Conservation (phyloP, 768 basidiomycete species). For the Suillus ampliporus region DNA sequence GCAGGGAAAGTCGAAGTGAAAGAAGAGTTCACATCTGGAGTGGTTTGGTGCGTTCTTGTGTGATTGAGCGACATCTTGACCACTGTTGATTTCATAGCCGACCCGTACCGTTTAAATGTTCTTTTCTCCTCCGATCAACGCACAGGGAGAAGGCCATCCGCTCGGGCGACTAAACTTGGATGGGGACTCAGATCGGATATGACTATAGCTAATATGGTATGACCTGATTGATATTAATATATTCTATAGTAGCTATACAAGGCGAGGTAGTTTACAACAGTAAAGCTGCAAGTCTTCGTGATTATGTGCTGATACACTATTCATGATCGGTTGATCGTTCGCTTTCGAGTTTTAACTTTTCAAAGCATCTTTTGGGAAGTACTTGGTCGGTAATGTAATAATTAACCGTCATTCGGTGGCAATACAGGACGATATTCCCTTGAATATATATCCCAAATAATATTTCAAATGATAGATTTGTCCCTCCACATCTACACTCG, state of each 20-base stretch:
- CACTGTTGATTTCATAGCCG: slow-evolving; percentile 26
- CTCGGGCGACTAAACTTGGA: slow-evolving; percentile 14
- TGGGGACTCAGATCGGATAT: too few relatives aligned
- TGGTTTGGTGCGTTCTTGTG: slow-evolving; percentile 34
- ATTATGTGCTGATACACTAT: background rate
- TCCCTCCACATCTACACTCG: background rate
- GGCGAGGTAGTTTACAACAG: background rate
- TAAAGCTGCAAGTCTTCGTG: background rate
- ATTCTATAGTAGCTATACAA: too few relatives aligned
- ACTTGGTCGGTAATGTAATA: background rate
- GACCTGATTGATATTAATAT: too few relatives aligned
- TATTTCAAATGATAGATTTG: slow-evolving; percentile 4
- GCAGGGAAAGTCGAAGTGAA: slow-evolving; percentile 32
- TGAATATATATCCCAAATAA: background rate
- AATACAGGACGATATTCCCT: background rate
- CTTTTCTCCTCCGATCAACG: slow-evolving; percentile 35
- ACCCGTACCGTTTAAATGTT: slow-evolving; percentile 36
- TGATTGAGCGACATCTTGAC: slow-evolving; percentile 12
- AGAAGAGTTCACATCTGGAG: slow-evolving; percentile 37
- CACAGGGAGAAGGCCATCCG: slow-evolving; percentile 25
- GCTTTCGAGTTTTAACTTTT: too few relatives aligned
- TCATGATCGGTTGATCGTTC: background rate
- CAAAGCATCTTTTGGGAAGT: too few relatives aligned
- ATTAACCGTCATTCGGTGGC: slow-evolving; percentile 1
- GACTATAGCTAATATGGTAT: too few relatives aligned